Base-by-base conservation (phyloP, 1,284 basidiomycete species). In the Xerocomus minutiporus region DNA sequence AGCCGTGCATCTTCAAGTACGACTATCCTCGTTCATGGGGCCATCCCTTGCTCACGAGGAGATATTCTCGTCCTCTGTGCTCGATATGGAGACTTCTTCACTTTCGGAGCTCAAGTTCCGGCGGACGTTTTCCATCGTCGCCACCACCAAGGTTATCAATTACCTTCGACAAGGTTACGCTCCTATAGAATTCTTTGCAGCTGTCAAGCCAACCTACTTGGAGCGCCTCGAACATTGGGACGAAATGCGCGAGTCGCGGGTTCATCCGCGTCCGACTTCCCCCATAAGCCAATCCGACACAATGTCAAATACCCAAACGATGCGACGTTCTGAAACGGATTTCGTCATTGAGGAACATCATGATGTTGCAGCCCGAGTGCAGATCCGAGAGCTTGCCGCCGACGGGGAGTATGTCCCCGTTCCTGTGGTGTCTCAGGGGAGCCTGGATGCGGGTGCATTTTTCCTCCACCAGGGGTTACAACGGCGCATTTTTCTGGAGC, bases 401-500 rank as follows among this genome's bases (percentile, higher is more conserved):
- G 83, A 88, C 56, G 96, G 96, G 29, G 79, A 87, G 51, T 98
- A 97, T 68, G 70, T 75, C 32, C 86, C 93, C 4, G 90, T 95
- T 0, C 86, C 90, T 8, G 93, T 97, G 1, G 72, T 92, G 40
- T 84, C 89, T 4, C 80, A 85, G 54, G 83, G 86, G n/a, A 72
- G 75, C 51, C 75, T 93, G 35, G 93, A 96, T 67, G 85, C 90
- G 7, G 93, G 94, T 8, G 83, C 84, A 44, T 96, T 97, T 68
- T 86, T 84, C 57, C 76, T 98, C 15, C 91, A 93, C 61, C 97
- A 98, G 71, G 96, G 96, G 8, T 72, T 98, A 23, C 96, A 99
- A 67, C 80, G 97, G 25, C 84, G 91, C 23, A 70, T 99, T 48
- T 73, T 82, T 29, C 70, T 99, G 48, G 81, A 80, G 1, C 73